Evolutionary conservation across 1,284 basidiomycete genomes (phyloP), one percentile per base, ranked within the genome.

Genomic region (Fistulina hepatica): DNA sequence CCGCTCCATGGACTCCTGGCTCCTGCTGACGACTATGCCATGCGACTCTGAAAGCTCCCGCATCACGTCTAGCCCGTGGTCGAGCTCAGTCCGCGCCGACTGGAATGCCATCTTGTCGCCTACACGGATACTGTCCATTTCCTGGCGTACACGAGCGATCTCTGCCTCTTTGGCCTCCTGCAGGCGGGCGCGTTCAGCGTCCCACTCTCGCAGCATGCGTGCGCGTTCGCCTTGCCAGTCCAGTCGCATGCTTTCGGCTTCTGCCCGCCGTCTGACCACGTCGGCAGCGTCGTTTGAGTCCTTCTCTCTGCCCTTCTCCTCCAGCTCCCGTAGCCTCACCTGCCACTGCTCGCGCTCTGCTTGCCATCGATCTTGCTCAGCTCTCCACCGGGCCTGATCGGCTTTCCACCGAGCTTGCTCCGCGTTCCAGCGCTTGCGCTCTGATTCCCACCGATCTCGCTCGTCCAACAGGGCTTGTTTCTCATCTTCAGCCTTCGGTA

Each of bases 401-500:
- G 15, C 28, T 16, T 65, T 64, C 48, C 73, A 59, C 39, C 63
- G 64, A 45, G 71, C 69, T 30, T 67, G 63, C 52, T 76, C 73
- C 49, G 73, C 59, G 21, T 71, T 65, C 65, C 77, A 76, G 20
- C 63, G 56, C 17, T 57, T 61, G 24, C 76, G 60, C 51, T 79
- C 74, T 21, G 63, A 60, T 36, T 76, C 71, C 53, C 70, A 64
- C 30, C 68, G 64, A 44, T 58, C 54, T 37, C 61, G 68, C 40
- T 77, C 69, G 30, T 59, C 55, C 41, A 61, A 54, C 48, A 81
- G 51, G 30, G 60, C 59, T 41, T 71, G 61, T 37, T 76, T 57
- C 43, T 76, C 67, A n/a, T 47, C 67, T 45, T 76, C 65, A 37
- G 82, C 63, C 40, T 67, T 64, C 12, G 68, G 65, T 21, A 78